Evolutionary conservation across 495 filamentous ascomycete genomes (phyloP), one percentile per base, ranked within the genome.

Genomic region (Penicillium flavigenum): DNA sequence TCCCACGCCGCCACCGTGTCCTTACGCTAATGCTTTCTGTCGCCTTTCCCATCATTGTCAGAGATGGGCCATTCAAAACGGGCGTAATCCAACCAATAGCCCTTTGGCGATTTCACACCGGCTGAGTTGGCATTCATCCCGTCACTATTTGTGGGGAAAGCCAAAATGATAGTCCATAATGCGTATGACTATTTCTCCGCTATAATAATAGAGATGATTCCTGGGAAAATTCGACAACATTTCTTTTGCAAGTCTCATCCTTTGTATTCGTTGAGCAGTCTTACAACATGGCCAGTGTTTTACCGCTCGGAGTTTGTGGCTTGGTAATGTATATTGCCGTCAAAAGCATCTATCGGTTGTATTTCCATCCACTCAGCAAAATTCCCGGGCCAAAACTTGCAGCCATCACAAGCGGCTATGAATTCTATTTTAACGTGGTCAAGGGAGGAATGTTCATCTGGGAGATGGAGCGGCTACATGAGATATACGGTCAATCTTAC

Each of bases 391-490:
- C 72, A 0, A 65, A 58, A 20, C 52, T 73, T 10, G 82, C 84
- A 0, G 85, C 82, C 0, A 39, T 75, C 0, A 83, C 76, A 0
- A 39, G 56, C 22, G 72, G 61, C 54, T 82, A 83, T 53, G 80
- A 86, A 57, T 75, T 72, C 39, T 82, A 81, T 57, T 81, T 71
- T 56, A 74, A 84, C 57, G 61, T 73, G 19, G 54, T 79, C 17
- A 60, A 67, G 27, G 41, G 62, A 19, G 79, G 74, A 3, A 62
- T 51, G 49, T 79, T 72, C 51, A 63, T 71, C 7, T 79, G 70
- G 59, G 66, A 80, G 58, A 65, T 82, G 44, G 65, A 74, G 44
- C 61, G 69, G 36, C 55, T 81, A 58, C 80, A 83, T 63, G 27
- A 76, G 22, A 48, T 71, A 61, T 82, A 82, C 61, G 79, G 79